Base-by-base conservation (phyloP, 352 stramenopile species). In the Pythium pectinolyticum region DNA sequence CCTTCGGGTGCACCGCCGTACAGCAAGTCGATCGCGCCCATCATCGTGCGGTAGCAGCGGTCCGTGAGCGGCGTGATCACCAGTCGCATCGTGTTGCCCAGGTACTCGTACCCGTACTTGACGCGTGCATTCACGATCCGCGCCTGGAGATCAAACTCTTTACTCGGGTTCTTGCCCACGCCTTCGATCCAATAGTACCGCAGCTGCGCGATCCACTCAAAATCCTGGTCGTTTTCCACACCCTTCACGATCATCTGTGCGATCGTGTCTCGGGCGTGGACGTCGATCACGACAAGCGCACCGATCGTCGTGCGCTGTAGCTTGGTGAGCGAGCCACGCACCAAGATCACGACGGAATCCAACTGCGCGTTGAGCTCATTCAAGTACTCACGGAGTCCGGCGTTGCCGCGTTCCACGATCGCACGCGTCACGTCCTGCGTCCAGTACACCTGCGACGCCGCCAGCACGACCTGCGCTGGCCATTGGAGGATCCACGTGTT, bases 381-480 rank as follows among this genome's bases (percentile, higher is more conserved):
- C 3, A 95, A 69, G 50, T 96, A 96, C 19, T 82, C 63, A 39
- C 86, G 74, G 11, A 98, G 73, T 0, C 82, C 89, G 7, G 70
- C 70, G 28, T 87, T 85, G 7, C 82, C 86, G 17, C 85, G 86
- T 15, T 65, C 66, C 19, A 79, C 82, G 63, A 98, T 94, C 5
- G 92, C 85, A 22, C 80, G 68, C 4, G 92, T 95, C 12, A 98
- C 92, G 52, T 98, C 88, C 43, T 93, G 79, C 1, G 95, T 98
- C 95, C 95, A 98, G 66, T 96, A 98, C 10, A 98, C 86, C 61
- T 97, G 89, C 5, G 84, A 96, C 3, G 89, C 89, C 6, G 86
- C 94, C 2, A 98, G 74, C 6, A 98, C 90, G 24, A 98, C 91
- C 70, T 98, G 95, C 0, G 91, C 95, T 7, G 94, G 94, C 94